Evolutionary conservation across 2,329 filamentous ascomycete species (phyloP).

Genomic region (Trichocomaceae sp.): DNA sequence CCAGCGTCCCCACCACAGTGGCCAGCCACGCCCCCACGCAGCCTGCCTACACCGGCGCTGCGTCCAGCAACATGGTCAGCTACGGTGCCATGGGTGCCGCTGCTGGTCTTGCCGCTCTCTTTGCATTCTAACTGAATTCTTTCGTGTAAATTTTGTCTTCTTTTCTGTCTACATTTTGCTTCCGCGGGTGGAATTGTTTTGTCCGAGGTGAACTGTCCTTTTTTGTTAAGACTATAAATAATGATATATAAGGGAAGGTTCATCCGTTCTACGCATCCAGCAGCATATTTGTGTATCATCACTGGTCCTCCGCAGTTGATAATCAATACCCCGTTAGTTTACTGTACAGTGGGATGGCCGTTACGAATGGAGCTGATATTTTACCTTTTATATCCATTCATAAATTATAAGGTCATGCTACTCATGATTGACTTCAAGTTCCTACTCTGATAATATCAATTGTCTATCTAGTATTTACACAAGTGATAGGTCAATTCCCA

Average conservation of each 20-base stretch:
- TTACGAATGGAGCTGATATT: conserved; percentile 9
- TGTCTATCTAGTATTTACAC: background rate
- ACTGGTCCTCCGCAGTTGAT: background rate
- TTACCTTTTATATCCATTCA: background rate
- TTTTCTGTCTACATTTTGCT: background rate
- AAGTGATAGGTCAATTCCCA: background rate
- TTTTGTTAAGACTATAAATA: too few species aligned
- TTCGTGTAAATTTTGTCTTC: background rate
- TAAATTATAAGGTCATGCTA: too few species aligned
- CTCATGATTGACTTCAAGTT: too few species aligned
- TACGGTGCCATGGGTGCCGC: conserved; percentile 30
- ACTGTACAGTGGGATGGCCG: background rate
- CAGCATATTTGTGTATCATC: background rate
- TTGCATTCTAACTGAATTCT: conserved; percentile 27
- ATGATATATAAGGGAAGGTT: too few species aligned
- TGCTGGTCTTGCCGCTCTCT: conserved; percentile 28
- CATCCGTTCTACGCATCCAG: background rate
- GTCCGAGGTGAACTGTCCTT: background rate
- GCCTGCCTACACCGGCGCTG: conserved; percentile 26
- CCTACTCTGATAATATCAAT: too few species aligned
- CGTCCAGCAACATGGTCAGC: conserved; percentile 30
- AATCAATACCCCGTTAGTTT: background rate
- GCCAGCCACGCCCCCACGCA: conserved; percentile 14
- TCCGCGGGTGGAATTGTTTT: too few species aligned
- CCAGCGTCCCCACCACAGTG: conserved; percentile 6